Base-by-base conservation (phyloP, 495 filamentous ascomycete genomes). In the Aspergillus biplanus region DNA sequence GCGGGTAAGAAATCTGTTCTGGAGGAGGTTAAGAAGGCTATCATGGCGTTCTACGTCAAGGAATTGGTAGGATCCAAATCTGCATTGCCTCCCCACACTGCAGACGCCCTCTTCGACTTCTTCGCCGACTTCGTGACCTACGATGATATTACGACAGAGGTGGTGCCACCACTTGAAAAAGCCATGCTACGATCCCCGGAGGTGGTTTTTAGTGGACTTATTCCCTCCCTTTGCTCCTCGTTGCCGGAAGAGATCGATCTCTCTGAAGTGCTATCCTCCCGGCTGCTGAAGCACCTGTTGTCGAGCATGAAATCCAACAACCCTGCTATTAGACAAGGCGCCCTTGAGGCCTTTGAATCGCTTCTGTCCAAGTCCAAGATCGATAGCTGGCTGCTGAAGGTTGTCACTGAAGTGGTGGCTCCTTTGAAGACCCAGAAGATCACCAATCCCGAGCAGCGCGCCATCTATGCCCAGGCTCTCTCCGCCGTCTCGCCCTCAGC, bases 271-370 rank as follows among this genome's bases (percentile, higher is more conserved):
- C 78, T 97, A 16, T 83, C 82, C 39, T 76, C 84, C 31, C 86
- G 87, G 55, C 78, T 98, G 13, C 74, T 94, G 21, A 97, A 97
- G 67, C 94, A 92, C 16, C 75, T 99, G 5, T 69, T 98, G 9
- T 86, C 92, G 18, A 97, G 90, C 74, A 80, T 91, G 76, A 98
- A 97, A 76, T 98, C 95, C 8, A 90, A 89, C 59, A 97, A 96
- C 68, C 75, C 83, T 5, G 73, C 71, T 3, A 91, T 97, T 57
- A 86, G 95, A 48, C 86, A 85, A 56, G 92, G 91, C 9, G 90
- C 90, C 21, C 69, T 91, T 11, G 82, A 81, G 21, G 90, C 89
- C 2, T 97, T 98, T 73, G 78, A 82, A 58, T 82, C 87, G 4
- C 73, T 92, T 16, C 77, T 85, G 11, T 71, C 73, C 5, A 82